Conservation (phyloP, 768 basidiomycete genomes). For the Podaxis rugospora region DNA sequence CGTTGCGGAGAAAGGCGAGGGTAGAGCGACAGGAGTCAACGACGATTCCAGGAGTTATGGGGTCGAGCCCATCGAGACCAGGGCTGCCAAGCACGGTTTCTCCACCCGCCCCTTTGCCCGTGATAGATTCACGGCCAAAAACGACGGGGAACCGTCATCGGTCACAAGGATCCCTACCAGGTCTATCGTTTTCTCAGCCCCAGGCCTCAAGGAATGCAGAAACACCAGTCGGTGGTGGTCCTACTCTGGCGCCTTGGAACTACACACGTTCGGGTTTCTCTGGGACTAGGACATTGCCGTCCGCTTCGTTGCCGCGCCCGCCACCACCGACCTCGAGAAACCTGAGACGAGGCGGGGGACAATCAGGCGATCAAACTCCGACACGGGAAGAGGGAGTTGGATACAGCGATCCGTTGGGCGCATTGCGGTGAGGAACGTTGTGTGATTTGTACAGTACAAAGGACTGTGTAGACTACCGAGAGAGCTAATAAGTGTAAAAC, state of each 20-base stretch:
- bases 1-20: constrained; percentile 30
- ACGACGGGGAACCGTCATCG: constrained; percentile 17
- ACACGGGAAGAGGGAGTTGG: constrained; percentile 14
- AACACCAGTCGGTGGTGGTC: constrained; percentile 9
- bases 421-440: constrained; percentile 22
- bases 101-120: constrained; percentile 34
- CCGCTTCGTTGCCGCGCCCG: constrained; percentile 44
- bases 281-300: constrained; percentile 24
- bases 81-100: constrained; percentile 17
- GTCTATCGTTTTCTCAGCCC: background rate
- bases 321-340: constrained; percentile 46
- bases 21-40: constrained; percentile 20
- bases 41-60: constrained; percentile 2
- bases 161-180: background rate
- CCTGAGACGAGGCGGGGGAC: constrained; percentile 21
- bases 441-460: constrained; percentile 13
- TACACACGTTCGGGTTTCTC: constrained; percentile 51
- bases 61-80: constrained; percentile 11
- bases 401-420: constrained; percentile 41
- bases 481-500: background rate
- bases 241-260: constrained; percentile 48
- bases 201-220: constrained; percentile 9
- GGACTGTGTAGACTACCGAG: constrained; percentile 10
- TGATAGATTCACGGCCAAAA: constrained; percentile 29
- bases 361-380: constrained; percentile 26